Percentiles rank a stretch among this genome's conserved stretches.
Conservation (phyloP, 164 flowering plant genomes). For the Nelumbo lutea region DNA sequence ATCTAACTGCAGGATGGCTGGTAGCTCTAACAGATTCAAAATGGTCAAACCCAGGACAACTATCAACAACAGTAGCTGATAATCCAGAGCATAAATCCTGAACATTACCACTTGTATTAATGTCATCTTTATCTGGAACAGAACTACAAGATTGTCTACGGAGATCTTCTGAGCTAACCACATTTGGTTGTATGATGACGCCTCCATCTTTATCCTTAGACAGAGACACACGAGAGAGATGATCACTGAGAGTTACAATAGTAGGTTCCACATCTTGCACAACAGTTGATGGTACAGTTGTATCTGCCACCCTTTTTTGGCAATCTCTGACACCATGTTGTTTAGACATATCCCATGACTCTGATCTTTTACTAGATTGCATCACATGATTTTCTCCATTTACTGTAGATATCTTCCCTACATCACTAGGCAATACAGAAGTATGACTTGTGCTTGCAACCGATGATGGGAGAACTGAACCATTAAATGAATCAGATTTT, state of each 20-base stretch:
- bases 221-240: constrained; percentile 1
- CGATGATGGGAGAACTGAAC: constrained; percentile 30
- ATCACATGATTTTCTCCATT: constrained; percentile 28
- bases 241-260: constrained; percentile 5
- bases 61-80: constrained; percentile 20
- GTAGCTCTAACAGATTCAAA: constrained; percentile 3
- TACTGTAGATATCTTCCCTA: constrained; percentile 27
- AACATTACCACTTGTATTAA: constrained; percentile 15
- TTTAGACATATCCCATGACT: constrained; percentile 23
- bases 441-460: constrained; percentile 27
- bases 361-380: constrained; percentile 24
- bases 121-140: constrained; percentile 23
- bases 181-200: constrained; percentile 7
- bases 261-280: constrained; percentile 13
- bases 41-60: constrained; percentile 5
- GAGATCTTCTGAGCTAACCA: constrained; percentile 17
- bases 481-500: constrained; percentile 34
- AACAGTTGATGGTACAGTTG: background rate
- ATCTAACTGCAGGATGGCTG: constrained; percentile 9
- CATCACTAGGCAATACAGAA: constrained; percentile 33
- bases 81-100: constrained; percentile 26
- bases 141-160: constrained; percentile 14
- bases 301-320: constrained; percentile 9
- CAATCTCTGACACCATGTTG: constrained; percentile 13
- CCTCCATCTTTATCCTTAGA: constrained; percentile 17